Evolutionary conservation across 1,284 basidiomycete genomes (phyloP).

Genomic region (Dichomitus squalens): DNA sequence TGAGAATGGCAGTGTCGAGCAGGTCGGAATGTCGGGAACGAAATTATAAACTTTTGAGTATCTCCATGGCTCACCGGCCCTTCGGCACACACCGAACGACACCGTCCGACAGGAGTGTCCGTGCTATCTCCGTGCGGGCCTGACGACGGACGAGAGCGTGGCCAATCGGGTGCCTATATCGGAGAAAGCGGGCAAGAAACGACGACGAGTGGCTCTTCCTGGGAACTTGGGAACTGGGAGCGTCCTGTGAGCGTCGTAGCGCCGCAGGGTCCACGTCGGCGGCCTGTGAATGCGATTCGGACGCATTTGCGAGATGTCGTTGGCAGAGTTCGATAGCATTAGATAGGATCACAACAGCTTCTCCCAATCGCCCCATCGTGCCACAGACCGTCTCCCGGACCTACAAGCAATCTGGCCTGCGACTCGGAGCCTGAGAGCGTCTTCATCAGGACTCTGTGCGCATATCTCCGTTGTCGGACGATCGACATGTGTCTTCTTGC

Average conservation of each 20-base stretch:
- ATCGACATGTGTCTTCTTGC: constrained; percentile 17
- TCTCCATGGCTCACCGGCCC: not conserved
- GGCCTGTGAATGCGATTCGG: not conserved
- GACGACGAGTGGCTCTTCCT: not conserved
- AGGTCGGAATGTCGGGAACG: constrained; percentile 22
- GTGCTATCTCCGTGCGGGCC: constrained; percentile 27
- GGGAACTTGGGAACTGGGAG: not conserved
- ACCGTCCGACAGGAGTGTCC: constrained; percentile 4
- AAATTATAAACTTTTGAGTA: constrained; percentile 33
- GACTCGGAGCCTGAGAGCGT: not conserved
- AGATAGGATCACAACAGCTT: not conserved
- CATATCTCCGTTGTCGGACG: constrained; percentile 23
- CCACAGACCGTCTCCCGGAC: not conserved
- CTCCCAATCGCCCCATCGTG: not conserved
- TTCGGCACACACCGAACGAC: constrained; percentile 9
- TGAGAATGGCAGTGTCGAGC: constrained; percentile 3
- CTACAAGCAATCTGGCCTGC: not conserved
- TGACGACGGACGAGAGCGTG: not conserved
- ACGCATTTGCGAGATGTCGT: not conserved
- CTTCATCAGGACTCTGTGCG: constrained; percentile 1
- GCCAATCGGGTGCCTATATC: constrained; percentile 8
- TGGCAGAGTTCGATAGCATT: not conserved
- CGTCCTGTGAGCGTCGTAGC: not conserved
- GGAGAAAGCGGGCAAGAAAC: constrained; percentile 8
- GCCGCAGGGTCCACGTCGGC: not conserved